Evolutionary conservation across 1,284 basidiomycete species (phyloP).

Genomic region (Moniliella sp.): DNA sequence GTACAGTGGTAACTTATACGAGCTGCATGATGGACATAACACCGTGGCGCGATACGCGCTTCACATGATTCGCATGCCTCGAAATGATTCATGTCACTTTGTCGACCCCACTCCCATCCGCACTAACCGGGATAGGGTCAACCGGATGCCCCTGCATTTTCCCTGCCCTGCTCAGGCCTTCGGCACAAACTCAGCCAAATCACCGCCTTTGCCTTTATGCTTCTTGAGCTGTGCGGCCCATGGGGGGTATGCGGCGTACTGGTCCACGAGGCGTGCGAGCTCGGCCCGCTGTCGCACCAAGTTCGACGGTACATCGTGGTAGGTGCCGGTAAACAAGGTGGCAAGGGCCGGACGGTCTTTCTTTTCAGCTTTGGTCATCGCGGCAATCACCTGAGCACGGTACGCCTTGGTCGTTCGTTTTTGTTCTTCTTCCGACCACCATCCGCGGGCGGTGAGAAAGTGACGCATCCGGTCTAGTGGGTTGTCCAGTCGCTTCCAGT

Average conservation of each 20-base stretch:
- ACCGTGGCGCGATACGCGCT: too few species aligned
- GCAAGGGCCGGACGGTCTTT: conserved; percentile 49
- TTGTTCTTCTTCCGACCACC: conserved; percentile 64
- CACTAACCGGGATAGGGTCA: too few species aligned
- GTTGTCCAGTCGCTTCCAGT: conserved; percentile 44
- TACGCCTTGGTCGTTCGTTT: conserved; percentile 48
- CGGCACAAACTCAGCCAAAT: conserved; percentile 36
- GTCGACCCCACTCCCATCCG: too few species aligned
- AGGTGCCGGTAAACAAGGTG: conserved; percentile 69
- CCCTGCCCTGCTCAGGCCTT: too few species aligned
- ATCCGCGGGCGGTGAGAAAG: conserved; percentile 51
- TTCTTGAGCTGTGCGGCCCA: conserved; percentile 61
- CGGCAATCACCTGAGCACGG: conserved; percentile 51
- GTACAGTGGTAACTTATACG: too few species aligned
- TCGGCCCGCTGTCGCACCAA: conserved; percentile 57
- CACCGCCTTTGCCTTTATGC: conserved; percentile 57
- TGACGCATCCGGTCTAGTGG: conserved; percentile 62
- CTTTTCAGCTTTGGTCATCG: conserved; percentile 57
- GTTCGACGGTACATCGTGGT: conserved; percentile 24
- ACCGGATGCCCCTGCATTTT: too few species aligned
- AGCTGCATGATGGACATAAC: too few species aligned
- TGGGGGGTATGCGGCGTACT: conserved; percentile 60
- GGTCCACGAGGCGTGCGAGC: conserved; percentile 50
- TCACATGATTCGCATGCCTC: too few species aligned
- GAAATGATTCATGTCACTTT: too few species aligned